Evolutionary conservation across 2,329 filamentous ascomycete genomes (phyloP).

Genomic region (Colletotrichum trifolii): DNA sequence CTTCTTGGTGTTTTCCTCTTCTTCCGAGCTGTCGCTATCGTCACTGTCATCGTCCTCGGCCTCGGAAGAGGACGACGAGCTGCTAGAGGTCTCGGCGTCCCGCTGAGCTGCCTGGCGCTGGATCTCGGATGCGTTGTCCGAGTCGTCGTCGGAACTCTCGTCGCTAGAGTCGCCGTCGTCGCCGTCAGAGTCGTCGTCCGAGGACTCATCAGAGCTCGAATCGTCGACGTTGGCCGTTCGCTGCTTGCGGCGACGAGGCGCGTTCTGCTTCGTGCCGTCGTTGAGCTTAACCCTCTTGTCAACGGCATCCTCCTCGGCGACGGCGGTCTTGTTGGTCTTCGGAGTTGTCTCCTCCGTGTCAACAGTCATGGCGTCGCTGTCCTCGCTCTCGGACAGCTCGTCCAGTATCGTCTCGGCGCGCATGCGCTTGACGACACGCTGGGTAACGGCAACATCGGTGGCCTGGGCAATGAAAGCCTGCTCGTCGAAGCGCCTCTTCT

Average conservation of each 20-base stretch:
- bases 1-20: conserved; percentile 40
- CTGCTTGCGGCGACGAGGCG: conserved; percentile 62
- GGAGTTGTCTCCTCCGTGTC: conserved; percentile 35
- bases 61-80: conserved; percentile 51
- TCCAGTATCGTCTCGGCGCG: conserved; percentile 69
- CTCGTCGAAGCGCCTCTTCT: conserved; percentile 65
- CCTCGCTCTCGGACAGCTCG: conserved; percentile 63
- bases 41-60: conserved; percentile 45
- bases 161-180: conserved; percentile 38
- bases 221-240: conserved; percentile 58
- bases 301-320: conserved; percentile 41
- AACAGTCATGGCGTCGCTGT: conserved; percentile 47
- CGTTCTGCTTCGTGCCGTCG: conserved; percentile 58
- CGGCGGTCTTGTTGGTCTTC: conserved; percentile 37
- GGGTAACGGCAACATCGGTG: conserved; percentile 62
- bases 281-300: conserved; percentile 57
- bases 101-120: conserved; percentile 46
- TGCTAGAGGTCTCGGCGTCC: conserved; percentile 51
- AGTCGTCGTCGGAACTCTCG: conserved; percentile 44
- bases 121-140: conserved; percentile 47
- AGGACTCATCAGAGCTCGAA: conserved; percentile 47
- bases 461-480: conserved; percentile 61
- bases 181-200: conserved; percentile 41
- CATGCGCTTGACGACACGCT: conserved; percentile 70
- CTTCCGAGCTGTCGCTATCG: conserved; percentile 41